Evolutionary conservation across 176 grass and related monocot species (phyloP).

Genomic region (Paspalum notatum): DNA sequence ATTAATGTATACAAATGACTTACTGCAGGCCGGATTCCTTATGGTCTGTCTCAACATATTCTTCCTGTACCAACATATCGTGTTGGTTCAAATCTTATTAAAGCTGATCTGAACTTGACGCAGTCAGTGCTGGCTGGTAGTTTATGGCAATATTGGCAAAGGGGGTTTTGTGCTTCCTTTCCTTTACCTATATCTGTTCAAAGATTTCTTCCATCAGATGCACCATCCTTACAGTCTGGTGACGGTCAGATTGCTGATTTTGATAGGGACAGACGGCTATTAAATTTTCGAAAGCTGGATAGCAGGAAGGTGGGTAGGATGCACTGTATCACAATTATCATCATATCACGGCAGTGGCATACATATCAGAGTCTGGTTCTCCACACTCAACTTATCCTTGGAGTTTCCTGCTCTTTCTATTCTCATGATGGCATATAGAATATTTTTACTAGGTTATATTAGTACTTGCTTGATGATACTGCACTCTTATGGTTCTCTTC

Average conservation of each 20-base stretch:
- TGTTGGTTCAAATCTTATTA: conserved; percentile 86
- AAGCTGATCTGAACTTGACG: conserved; percentile 70
- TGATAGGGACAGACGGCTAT: conserved; percentile 63
- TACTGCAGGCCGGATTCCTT: conserved; percentile 47
- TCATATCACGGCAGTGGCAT: conserved; percentile 34
- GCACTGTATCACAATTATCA: conserved; percentile 18
- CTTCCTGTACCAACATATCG: conserved; percentile 72
- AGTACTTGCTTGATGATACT: neutral
- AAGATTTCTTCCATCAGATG: conserved; percentile 80
- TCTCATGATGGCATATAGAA: neutral
- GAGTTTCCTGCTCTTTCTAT: conserved; percentile 6
- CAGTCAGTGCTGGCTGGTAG: conserved; percentile 71
- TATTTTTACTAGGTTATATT: conserved; percentile 31
- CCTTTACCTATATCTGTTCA: conserved; percentile 89
- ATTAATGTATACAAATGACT: conserved; percentile 42
- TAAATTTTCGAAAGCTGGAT: conserved; percentile 62
- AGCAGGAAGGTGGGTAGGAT: conserved; percentile 59
- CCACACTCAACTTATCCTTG: conserved; percentile 7
- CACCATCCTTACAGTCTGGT: conserved; percentile 69
- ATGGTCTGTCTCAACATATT: conserved; percentile 56
- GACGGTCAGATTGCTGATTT: conserved; percentile 69
- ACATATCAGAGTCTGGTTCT: conserved; percentile 43
- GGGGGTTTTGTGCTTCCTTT: conserved; percentile 88
- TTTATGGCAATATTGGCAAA: conserved; percentile 96
- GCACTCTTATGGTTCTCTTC: neutral